Evolutionary conservation across 2,329 filamentous ascomycete species (phyloP).

Genomic region (Xylariaceae sp.): DNA sequence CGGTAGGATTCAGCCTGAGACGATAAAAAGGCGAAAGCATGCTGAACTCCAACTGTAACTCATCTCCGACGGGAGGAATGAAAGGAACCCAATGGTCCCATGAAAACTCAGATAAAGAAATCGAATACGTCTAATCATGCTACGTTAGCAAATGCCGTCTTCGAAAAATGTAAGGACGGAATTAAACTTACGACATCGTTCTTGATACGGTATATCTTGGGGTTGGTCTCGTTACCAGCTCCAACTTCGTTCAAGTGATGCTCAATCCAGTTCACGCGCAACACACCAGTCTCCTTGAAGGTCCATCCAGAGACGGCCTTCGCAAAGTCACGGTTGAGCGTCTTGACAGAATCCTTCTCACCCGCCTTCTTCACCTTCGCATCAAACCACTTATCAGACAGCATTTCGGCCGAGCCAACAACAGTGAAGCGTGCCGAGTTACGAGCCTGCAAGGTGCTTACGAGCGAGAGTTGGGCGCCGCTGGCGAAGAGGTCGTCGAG

Average conservation of each 20-base stretch:
- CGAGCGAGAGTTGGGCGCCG: constrained; percentile 76
- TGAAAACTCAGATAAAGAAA: constrained; percentile 82
- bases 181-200: constrained; percentile 78
- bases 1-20: constrained; percentile 60
- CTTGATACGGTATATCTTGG: constrained; percentile 90
- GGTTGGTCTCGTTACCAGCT: constrained; percentile 64
- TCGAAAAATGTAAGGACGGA: not conserved
- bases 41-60: constrained; percentile 90
- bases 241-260: constrained; percentile 64
- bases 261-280: constrained; percentile 78
- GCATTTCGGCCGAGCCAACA: constrained; percentile 78
- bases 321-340: constrained; percentile 80
- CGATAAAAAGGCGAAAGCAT: constrained; percentile 99
- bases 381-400: constrained; percentile 86
- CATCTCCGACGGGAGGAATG: constrained; percentile 63
- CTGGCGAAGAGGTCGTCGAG: constrained; percentile 82
- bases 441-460: constrained; percentile 84
- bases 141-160: constrained; percentile 14
- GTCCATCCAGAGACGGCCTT: constrained; percentile 88
- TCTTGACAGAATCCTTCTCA: constrained; percentile 51
- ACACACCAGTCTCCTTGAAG: constrained; percentile 88
- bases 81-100: constrained; percentile 75
- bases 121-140: constrained; percentile 66
- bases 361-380: constrained; percentile 65
- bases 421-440: constrained; percentile 90